phyloP scores from a whole-genome alignment of 1,284 basidiomycete species.

The Pseudozyma thailandica region DNA sequence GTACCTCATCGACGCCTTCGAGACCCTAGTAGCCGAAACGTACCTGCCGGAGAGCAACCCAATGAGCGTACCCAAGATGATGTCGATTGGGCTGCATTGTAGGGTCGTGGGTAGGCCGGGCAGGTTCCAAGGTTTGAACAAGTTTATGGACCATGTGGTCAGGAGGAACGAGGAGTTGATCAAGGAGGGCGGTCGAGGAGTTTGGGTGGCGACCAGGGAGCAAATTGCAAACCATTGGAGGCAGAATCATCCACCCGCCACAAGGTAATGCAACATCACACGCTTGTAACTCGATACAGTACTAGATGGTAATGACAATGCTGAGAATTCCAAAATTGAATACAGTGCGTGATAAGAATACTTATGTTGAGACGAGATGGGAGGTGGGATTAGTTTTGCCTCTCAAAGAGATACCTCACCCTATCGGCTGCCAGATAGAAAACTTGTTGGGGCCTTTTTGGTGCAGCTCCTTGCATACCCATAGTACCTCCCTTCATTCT shows the following conservation, averaged over 20 bases:
- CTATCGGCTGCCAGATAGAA: slow-evolving; percentile 60
- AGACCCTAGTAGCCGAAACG: slow-evolving; percentile 68
- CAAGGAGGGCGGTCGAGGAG: slow-evolving; percentile 53
- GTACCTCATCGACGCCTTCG: slow-evolving; percentile 69
- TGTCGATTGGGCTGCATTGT: slow-evolving; percentile 69
- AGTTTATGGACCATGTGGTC: slow-evolving; percentile 68
- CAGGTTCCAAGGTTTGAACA: slow-evolving; percentile 67
- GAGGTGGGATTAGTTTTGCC: neutral
- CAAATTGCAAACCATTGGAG: slow-evolving; percentile 69
- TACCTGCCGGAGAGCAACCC: slow-evolving; percentile 36
- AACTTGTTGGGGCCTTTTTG: slow-evolving; percentile 35
- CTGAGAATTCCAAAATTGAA: too few species aligned
- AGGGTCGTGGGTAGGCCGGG: slow-evolving; percentile 70
- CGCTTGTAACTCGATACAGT: too few species aligned
- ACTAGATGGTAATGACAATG: neutral
- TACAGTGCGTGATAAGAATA: too few species aligned
- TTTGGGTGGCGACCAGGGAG: slow-evolving; percentile 69
- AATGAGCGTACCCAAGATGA: slow-evolving; percentile 68
- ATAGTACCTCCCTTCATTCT: slow-evolving; percentile 27
- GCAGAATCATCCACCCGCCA: slow-evolving; percentile 54
- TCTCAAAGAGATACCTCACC: slow-evolving; percentile 56
- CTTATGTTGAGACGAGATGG: too few species aligned
- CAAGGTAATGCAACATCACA: neutral
- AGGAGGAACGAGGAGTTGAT: slow-evolving; percentile 51
- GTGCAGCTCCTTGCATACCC: slow-evolving; percentile 3